These are phyloP conservation scores for Oehlia diaphana DNA, from an alignment of 192 early-diverging fungal genomes.

Conservation along the genomic window DNA sequence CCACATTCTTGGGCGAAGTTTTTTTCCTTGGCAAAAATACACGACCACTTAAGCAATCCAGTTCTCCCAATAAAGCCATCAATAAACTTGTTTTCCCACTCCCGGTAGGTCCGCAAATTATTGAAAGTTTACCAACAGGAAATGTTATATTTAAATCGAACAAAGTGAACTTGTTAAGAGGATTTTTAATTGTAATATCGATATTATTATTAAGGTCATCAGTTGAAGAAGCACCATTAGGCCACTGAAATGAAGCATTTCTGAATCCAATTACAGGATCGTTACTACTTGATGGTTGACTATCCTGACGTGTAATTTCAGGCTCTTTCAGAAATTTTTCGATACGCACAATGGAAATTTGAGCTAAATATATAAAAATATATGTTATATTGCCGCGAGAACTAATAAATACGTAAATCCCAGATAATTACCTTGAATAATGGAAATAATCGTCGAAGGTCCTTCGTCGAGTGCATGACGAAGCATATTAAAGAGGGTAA, in stretches of 20 bases:
- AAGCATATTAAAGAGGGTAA: slow-evolving; percentile 74
- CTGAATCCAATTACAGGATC: slow-evolving; percentile 65
- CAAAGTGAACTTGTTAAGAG: slow-evolving; percentile 53
- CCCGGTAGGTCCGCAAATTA: slow-evolving; percentile 86
- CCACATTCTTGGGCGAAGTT: slow-evolving; percentile 39
- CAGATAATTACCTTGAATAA: slow-evolving; percentile 47
- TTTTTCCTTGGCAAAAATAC: slow-evolving; percentile 45
- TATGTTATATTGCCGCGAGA: not conserved
- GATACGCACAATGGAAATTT: slow-evolving; percentile 70
- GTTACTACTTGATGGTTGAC: slow-evolving; percentile 33
- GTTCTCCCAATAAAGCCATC: slow-evolving; percentile 82
- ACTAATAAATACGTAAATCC: not conserved
- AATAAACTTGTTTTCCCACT: slow-evolving; percentile 88
- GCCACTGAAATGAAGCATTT: slow-evolving; percentile 70
- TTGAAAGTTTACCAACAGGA: slow-evolving; percentile 67
- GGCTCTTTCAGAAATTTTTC: slow-evolving; percentile 73
- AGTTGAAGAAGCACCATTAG: slow-evolving; percentile 35
- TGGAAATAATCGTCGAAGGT: slow-evolving; percentile 57
- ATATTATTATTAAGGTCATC: slow-evolving; percentile 21
- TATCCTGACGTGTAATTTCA: slow-evolving; percentile 56
- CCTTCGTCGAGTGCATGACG: slow-evolving; percentile 63
- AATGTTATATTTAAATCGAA: slow-evolving; percentile 66
- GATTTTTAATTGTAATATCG: not conserved
- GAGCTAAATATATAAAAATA: slow-evolving; percentile 24
- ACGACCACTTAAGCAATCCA: slow-evolving; percentile 47